These are phyloP conservation scores for Lolium rigidum DNA, from an alignment of 176 grass and related monocot genomes.

Conservation along the genomic window DNA sequence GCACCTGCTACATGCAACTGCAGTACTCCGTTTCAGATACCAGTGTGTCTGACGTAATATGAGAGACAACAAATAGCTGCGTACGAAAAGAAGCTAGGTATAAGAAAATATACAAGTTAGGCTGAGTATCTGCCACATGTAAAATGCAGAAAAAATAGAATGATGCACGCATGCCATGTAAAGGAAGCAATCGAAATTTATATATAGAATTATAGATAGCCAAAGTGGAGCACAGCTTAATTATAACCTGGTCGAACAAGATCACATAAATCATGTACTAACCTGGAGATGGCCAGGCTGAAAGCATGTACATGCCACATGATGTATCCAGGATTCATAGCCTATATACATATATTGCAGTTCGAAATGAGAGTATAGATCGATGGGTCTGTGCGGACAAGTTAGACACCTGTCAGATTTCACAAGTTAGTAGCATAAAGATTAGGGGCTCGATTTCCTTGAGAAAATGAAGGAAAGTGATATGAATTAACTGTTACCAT, in stretches of 20 bases:
- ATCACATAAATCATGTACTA: constrained; percentile 1
- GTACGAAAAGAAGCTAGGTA: background rate
- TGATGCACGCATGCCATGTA: background rate
- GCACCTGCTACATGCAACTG: background rate
- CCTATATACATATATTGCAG: background rate
- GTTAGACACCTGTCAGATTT: constrained; percentile 4
- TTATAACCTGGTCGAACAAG: background rate
- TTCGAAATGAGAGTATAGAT: background rate
- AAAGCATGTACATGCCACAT: background rate
- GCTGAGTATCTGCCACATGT: background rate
- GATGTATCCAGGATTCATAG: background rate
- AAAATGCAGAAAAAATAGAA: background rate
- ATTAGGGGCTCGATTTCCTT: constrained; percentile 6
- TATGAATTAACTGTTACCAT: background rate
- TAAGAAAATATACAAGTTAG: background rate
- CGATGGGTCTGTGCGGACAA: background rate
- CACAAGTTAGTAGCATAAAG: background rate
- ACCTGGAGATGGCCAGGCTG: background rate
- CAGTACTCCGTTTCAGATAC: background rate
- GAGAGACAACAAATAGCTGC: background rate
- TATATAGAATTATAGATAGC: background rate
- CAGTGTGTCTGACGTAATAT: background rate
- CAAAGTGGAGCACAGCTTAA: background rate
- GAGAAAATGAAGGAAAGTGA: background rate
- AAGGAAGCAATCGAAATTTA: background rate